These are phyloP conservation scores for Irpex rosettiformis DNA, from an alignment of 1,284 basidiomycete species.

Conservation along the genomic window DNA sequence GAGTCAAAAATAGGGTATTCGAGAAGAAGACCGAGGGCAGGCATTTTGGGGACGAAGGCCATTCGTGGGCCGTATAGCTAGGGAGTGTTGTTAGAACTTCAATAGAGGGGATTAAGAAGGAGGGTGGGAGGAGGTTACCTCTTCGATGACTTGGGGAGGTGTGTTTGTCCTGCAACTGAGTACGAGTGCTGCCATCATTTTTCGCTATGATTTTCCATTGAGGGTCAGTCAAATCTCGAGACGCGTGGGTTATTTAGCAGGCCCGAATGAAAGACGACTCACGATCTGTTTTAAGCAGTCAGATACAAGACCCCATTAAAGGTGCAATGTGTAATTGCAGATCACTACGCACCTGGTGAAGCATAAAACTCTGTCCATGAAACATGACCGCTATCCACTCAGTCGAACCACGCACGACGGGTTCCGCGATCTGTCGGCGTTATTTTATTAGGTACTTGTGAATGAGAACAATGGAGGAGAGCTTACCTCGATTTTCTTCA, in stretches of 20 bases:
- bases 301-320: too few species aligned
- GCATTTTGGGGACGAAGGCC: slow-evolving; percentile 94
- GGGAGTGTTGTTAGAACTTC: neutral
- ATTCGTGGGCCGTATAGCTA: slow-evolving; percentile 72
- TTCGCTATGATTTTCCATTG: slow-evolving; percentile 81
- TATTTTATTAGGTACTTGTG: neutral
- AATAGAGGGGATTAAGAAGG: neutral
- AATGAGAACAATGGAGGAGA: too few species aligned
- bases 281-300: slow-evolving; percentile 1
- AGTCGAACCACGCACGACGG: slow-evolving; percentile 82
- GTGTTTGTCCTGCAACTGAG: slow-evolving; percentile 75
- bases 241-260: too few species aligned
- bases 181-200: slow-evolving; percentile 93
- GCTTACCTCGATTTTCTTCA: slow-evolving; percentile 81
- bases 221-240: too few species aligned
- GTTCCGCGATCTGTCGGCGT: slow-evolving; percentile 61
- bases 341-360: slow-evolving; percentile 85
- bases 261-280: too few species aligned
- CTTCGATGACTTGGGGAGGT: slow-evolving; percentile 69
- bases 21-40: slow-evolving; percentile 91
- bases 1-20: slow-evolving; percentile 87
- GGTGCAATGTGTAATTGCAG: neutral
- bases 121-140: slow-evolving; percentile 38
- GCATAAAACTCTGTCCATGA: slow-evolving; percentile 98
- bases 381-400: slow-evolving; percentile 96